Evolutionary conservation across 2,329 filamentous ascomycete species (phyloP).

Genomic region (Scytalidium lignicola): DNA sequence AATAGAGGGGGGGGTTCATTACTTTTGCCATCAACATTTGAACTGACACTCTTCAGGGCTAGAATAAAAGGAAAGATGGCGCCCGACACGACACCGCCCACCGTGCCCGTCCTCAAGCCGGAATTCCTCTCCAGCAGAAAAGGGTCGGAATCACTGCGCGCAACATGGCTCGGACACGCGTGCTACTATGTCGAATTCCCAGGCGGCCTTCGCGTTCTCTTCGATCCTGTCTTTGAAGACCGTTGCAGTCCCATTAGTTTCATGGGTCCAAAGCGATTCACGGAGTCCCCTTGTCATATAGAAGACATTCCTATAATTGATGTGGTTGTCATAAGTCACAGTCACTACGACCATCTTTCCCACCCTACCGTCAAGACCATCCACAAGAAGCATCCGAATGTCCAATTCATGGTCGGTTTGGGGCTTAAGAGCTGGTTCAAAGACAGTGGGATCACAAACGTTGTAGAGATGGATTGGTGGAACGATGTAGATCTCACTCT

Average conservation of each 20-base stretch:
- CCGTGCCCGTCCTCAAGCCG: conserved; percentile 54
- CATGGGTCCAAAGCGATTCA: conserved; percentile 72
- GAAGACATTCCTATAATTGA: conserved; percentile 73
- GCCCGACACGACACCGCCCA: conserved; percentile 58
- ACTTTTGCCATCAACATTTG: too few relatives aligned
- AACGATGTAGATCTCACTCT: conserved; percentile 72
- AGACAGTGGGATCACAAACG: conserved; percentile 62
- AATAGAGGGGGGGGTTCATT: too few relatives aligned
- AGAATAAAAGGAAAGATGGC: conserved; percentile 18
- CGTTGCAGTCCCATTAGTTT: conserved; percentile 74
- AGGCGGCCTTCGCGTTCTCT: conserved; percentile 77
- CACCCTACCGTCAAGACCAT: conserved; percentile 70
- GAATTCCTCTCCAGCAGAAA: conserved; percentile 51
- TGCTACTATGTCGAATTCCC: conserved; percentile 93
- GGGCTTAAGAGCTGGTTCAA: conserved; percentile 82
- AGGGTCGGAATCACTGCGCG: conserved; percentile 56
- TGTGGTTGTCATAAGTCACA: conserved; percentile 64
- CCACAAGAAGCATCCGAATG: conserved; percentile 64
- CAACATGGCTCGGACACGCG: conserved; percentile 93
- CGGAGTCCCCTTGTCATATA: conserved; percentile 69
- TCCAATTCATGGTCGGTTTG: conserved; percentile 82
- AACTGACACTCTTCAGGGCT: conserved; percentile 11
- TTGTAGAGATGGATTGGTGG: conserved; percentile 96
- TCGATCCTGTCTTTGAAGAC: conserved; percentile 89
- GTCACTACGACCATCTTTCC: conserved; percentile 88